Evolutionary conservation across 2,329 filamentous ascomycete species (phyloP).

Genomic region (Magnaporthiopsis incrustans): DNA sequence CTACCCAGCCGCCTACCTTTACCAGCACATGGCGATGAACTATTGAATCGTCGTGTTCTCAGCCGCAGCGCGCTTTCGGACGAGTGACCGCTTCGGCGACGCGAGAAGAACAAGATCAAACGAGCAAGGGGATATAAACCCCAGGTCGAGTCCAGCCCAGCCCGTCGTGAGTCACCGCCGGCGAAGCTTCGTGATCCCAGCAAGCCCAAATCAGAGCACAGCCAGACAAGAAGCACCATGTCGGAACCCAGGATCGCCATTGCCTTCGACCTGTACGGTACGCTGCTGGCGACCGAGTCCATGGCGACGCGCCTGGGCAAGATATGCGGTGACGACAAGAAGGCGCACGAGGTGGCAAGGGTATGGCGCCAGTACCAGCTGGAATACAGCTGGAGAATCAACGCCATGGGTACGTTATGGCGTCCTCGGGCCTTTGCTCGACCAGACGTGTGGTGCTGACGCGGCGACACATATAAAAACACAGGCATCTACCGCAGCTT

Average conservation of each 20-base stretch:
- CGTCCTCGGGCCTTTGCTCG: neutral
- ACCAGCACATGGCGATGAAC: neutral
- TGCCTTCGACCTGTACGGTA: constrained; percentile 71
- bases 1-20: neutral
- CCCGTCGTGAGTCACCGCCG: neutral
- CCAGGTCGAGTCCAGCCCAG: too few relatives aligned
- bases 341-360: constrained; percentile 41
- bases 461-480: neutral
- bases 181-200: neutral
- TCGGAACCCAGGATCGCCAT: constrained; percentile 36
- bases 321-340: constrained; percentile 48
- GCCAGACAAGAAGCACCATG: constrained; percentile 1
- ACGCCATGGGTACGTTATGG: constrained; percentile 57
- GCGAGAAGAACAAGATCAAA: neutral
- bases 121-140: neutral
- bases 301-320: constrained; percentile 51
- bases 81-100: neutral
- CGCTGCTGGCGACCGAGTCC: constrained; percentile 62
- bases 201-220: neutral
- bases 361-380: constrained; percentile 64
- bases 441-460: neutral
- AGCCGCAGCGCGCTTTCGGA: neutral
- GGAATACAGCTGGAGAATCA: constrained; percentile 70
- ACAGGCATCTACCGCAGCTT: constrained; percentile 56
- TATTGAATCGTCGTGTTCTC: neutral